Percentiles rank a stretch among this genome's conserved stretches.
Conservation (phyloP, 345 rosid species). For the Euphorbia tirucalli region DNA sequence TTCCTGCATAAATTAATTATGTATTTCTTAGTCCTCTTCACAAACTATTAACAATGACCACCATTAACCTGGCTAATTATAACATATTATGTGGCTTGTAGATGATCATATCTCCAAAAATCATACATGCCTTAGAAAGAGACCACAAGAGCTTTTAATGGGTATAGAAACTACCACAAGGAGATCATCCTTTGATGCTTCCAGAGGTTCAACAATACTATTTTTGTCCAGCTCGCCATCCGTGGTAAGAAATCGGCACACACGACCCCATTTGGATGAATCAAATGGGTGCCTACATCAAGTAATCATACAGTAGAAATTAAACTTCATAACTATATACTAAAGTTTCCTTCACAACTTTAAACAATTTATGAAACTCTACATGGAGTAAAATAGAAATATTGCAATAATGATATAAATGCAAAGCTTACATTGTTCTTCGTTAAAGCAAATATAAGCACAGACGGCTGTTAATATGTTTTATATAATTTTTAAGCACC, state of each 20-base stretch:
- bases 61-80: neutral
- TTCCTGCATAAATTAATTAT: neutral
- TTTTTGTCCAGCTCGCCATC: constrained; percentile 58
- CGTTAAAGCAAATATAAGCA: neutral
- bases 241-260: constrained; percentile 55
- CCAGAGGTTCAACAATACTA: constrained; percentile 64
- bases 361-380: neutral
- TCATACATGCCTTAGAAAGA: neutral
- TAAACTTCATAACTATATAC: constrained; percentile 5
- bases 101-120: neutral
- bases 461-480: neutral
- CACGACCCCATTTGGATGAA: constrained; percentile 89
- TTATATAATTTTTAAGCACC: neutral
- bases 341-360: neutral
- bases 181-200: constrained; percentile 79
- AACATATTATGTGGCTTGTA: neutral
- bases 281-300: constrained; percentile 84
- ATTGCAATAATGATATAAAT: neutral
- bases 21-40: neutral
- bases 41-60: neutral
- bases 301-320: neutral
- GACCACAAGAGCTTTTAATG: constrained; percentile 5
- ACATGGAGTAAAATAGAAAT: neutral
- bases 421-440: neutral
- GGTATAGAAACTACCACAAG: constrained; percentile 59